phyloP scores from a whole-genome alignment of 1,284 basidiomycete species.

The Cerrena zonata region DNA sequence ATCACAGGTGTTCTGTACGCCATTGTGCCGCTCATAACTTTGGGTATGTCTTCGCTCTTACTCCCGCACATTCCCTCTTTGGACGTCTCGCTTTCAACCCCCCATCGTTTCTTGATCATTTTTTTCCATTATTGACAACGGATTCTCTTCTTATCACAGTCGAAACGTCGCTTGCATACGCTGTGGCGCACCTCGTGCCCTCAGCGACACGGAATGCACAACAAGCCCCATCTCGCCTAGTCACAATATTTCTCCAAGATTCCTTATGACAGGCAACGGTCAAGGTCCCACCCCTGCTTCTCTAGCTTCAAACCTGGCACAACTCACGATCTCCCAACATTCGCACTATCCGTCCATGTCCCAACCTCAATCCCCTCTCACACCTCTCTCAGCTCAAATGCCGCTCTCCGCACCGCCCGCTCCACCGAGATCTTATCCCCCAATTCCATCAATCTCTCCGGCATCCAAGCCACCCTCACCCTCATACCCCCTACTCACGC shows the following conservation, averaged over 20 bases:
- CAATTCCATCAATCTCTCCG: constrained; percentile 7
- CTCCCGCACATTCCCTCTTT: constrained; percentile 8
- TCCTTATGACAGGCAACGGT: constrained; percentile 5
- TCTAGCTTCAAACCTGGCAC: constrained; percentile 13
- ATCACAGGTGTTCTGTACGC: constrained; percentile 49
- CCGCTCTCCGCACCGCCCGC: constrained; percentile 10
- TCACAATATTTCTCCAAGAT: constrained; percentile 9
- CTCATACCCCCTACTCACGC: constrained; percentile 66
- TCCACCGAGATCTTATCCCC: background rate
- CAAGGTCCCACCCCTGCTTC: constrained; percentile 39
- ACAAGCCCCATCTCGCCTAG: constrained; percentile 21
- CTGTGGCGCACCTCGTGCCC: constrained; percentile 57
- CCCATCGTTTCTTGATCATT: too few species aligned
- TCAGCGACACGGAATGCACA: constrained; percentile 21
- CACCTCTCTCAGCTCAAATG: constrained; percentile 6
- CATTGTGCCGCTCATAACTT: constrained; percentile 70
- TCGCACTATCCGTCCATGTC: background rate
- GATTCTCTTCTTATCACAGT: constrained; percentile 40
- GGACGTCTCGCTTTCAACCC: background rate
- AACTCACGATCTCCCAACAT: background rate
- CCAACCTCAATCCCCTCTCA: background rate
- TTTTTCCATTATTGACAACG: too few species aligned
- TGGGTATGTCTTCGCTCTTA: constrained; percentile 45
- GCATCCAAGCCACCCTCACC: constrained; percentile 28
- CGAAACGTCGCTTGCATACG: constrained; percentile 70